Evolutionary conservation across 2,329 filamentous ascomycete species (phyloP).

Genomic region (Albophoma yamanashiensis): DNA sequence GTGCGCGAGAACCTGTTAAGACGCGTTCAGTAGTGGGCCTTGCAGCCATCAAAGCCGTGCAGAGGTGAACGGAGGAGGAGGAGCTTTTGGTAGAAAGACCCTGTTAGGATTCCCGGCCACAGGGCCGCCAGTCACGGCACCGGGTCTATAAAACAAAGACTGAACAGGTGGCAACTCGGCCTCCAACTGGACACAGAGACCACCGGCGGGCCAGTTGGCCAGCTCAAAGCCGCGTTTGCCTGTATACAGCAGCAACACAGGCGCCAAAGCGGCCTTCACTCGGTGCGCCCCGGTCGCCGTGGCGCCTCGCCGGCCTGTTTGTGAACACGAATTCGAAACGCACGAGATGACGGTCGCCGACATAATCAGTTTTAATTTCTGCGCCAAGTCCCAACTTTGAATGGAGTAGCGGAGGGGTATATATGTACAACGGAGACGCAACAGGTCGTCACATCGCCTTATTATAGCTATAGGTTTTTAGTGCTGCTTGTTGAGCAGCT

Average conservation of each 20-base stretch:
- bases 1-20: background rate
- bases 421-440: background rate
- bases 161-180: background rate
- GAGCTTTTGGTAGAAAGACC: background rate
- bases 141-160: background rate
- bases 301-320: too few species aligned
- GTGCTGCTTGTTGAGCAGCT: constrained; percentile 55
- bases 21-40: background rate
- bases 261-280: background rate
- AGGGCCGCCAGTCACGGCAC: background rate
- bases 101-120: background rate
- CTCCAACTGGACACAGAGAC: background rate
- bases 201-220: background rate
- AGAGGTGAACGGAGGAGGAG: background rate
- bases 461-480: constrained; percentile 5
- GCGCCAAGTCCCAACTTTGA: background rate
- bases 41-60: background rate
- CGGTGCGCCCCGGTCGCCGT: background rate
- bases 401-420: background rate
- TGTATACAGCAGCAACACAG: background rate
- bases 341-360: background rate
- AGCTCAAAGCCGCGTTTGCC: background rate
- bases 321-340: background rate
- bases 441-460: background rate
- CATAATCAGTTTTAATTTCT: background rate